Evolutionary conservation across 441 rosid species (phyloP).

Genomic region (Kokia cookei): DNA sequence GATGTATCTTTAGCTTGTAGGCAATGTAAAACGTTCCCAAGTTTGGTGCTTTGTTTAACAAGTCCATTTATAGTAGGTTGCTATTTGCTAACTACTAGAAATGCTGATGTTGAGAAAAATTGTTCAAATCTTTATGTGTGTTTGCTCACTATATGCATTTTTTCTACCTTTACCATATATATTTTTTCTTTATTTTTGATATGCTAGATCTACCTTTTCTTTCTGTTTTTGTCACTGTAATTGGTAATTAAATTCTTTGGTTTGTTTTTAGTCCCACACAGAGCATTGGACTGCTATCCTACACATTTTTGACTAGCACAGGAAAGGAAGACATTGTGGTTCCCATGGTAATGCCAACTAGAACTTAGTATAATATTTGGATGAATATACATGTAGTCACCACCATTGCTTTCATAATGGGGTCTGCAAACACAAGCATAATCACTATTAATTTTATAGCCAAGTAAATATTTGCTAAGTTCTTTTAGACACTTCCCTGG

Average conservation of each 20-base stretch:
- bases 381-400: neutral
- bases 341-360: conserved; percentile 66
- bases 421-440: neutral
- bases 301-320: conserved; percentile 83
- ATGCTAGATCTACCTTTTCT: neutral
- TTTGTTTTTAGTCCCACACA: conserved; percentile 58
- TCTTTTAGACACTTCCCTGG: no score
- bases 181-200: no score
- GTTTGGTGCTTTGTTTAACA: neutral
- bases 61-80: neutral
- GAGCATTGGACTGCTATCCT: conserved; percentile 90
- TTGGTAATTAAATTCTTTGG: conserved; percentile 9
- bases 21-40: neutral
- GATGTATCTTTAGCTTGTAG: neutral
- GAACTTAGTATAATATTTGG: neutral
- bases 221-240: neutral
- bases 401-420: neutral
- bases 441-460: neutral
- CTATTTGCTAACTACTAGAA: neutral
- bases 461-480: neutral
- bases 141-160: neutral
- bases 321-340: conserved; percentile 95
- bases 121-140: neutral
- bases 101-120: neutral
- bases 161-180: neutral